These are phyloP conservation scores for Aspergillus sp. DNA, from an alignment of 2,329 filamentous ascomycete species.

Conservation along the genomic window DNA sequence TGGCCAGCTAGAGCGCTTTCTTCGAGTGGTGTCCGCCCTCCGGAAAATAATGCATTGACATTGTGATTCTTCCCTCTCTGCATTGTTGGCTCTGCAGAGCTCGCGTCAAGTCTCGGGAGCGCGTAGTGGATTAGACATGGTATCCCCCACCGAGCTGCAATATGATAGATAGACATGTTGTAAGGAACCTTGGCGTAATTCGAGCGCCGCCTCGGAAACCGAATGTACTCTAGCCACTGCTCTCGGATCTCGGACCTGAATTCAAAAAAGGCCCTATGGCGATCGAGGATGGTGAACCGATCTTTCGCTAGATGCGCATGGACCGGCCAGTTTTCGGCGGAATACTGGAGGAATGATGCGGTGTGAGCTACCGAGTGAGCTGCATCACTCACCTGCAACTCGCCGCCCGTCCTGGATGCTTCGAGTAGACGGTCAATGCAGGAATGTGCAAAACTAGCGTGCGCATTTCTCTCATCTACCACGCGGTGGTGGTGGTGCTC, in stretches of 20 bases:
- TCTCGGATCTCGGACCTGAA: not conserved
- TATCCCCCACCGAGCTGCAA: not conserved
- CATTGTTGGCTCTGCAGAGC: no score
- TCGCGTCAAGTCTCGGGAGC: no score
- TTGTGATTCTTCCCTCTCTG: not conserved
- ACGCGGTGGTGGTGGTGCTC: not conserved
- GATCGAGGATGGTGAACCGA: not conserved
- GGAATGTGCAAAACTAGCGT: not conserved
- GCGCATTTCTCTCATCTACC: not conserved
- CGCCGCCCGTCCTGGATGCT: not conserved
- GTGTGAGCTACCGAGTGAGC: not conserved
- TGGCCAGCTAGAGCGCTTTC: not conserved
- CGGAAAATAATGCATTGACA: not conserved
- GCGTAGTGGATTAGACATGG: not conserved
- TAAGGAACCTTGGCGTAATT: not conserved
- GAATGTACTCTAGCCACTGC: not conserved
- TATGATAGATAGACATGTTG: not conserved
- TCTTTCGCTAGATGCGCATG: not conserved
- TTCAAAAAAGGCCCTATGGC: not conserved
- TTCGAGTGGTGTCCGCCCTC: not conserved
- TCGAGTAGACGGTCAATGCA: not conserved
- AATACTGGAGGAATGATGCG: not conserved
- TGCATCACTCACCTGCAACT: not conserved
- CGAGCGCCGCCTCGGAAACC: not conserved
- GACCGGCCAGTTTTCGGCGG: not conserved